phyloP scores from a whole-genome alignment of 495 filamentous ascomycete species.

The Neurospora cerealis region DNA sequence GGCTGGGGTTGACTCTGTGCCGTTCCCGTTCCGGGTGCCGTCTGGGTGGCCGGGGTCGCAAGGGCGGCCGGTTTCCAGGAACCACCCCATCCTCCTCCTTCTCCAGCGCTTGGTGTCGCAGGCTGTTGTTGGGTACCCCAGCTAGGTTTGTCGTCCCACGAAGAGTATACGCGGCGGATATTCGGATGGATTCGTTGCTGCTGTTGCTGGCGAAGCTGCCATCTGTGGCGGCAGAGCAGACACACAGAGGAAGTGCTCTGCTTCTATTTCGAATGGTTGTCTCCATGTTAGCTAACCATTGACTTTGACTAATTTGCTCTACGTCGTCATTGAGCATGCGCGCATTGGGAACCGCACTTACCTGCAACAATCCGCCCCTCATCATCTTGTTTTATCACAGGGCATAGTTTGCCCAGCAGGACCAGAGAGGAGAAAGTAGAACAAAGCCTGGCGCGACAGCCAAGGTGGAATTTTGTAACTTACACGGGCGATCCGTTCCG shows the following conservation, averaged over 20 bases:
- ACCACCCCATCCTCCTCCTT: neutral
- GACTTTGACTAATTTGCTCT: neutral
- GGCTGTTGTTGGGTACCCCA: neutral
- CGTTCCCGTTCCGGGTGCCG: neutral
- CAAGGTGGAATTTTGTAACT: neutral
- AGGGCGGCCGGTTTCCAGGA: neutral
- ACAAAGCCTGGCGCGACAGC: neutral
- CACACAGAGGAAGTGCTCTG: constrained; percentile 16
- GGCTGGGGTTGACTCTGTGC: neutral
- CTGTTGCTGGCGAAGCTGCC: neutral
- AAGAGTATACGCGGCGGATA: neutral
- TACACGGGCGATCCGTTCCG: neutral
- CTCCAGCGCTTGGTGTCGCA: neutral
- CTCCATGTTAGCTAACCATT: neutral
- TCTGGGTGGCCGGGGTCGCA: neutral
- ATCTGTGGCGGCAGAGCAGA: constrained; percentile 16
- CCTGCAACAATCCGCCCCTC: constrained; percentile 26
- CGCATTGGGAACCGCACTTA: constrained; percentile 2
- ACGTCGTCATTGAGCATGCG: neutral
- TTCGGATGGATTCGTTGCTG: neutral
- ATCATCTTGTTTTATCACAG: constrained; percentile 16
- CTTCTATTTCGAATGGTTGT: constrained; percentile 8
- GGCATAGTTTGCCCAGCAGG: constrained; percentile 15
- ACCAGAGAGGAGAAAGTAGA: neutral
- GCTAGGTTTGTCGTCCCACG: neutral